These are phyloP conservation scores for Trichoderma aggressivum DNA, from an alignment of 2,329 filamentous ascomycete genomes.

Conservation along the genomic window DNA sequence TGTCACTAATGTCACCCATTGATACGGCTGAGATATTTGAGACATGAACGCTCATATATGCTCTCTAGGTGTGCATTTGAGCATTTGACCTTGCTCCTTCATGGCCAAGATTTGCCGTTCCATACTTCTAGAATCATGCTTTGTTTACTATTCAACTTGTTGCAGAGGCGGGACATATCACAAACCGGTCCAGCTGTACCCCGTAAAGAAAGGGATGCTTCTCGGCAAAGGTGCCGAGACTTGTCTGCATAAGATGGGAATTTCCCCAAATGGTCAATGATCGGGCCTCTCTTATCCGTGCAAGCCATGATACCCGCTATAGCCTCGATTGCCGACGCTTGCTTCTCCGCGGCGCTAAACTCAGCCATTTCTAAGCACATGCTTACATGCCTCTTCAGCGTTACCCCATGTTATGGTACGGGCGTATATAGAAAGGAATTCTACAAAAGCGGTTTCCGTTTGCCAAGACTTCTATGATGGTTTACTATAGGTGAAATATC, in stretches of 20 bases:
- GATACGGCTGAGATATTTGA: background rate
- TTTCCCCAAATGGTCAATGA: background rate
- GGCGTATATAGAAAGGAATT: background rate
- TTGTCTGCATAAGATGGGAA: background rate
- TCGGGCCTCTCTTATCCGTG: background rate
- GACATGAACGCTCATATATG: fast-evolving
- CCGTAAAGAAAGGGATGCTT: background rate
- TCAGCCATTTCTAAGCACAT: background rate
- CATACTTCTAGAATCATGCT: background rate
- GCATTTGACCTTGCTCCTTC: background rate
- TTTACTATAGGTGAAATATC: background rate
- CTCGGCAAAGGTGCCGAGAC: background rate
- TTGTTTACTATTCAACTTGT: background rate
- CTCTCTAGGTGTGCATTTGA: background rate
- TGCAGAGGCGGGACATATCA: background rate
- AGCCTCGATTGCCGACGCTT: background rate
- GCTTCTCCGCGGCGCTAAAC: background rate
- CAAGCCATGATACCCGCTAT: background rate
- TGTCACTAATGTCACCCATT: background rate
- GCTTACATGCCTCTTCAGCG: background rate
- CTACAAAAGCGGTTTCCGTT: background rate
- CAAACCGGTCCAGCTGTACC: background rate
- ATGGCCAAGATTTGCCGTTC: background rate
- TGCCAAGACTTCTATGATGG: background rate
- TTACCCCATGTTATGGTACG: background rate